Evolutionary conservation across 2,329 filamentous ascomycete genomes (phyloP).

Genomic region (Cordyceps cicadae): DNA sequence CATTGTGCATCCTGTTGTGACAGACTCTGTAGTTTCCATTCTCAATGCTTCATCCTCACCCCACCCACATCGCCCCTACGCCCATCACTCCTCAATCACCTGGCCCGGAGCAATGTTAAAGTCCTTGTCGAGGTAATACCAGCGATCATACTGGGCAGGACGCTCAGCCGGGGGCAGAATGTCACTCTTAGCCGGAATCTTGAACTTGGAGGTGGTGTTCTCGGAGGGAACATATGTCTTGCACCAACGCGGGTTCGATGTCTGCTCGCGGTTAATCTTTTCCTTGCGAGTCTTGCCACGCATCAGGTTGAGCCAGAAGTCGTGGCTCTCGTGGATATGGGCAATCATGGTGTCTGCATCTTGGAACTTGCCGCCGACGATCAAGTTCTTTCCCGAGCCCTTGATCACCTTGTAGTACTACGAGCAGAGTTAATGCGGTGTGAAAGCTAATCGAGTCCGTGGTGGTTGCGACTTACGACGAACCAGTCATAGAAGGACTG

Average conservation of each 20-base stretch:
- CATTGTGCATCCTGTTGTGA: not conserved
- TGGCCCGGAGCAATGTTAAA: conserved; percentile 20
- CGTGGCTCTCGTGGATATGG: conserved; percentile 29
- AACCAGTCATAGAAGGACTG: conserved; percentile 32
- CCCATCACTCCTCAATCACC: not conserved
- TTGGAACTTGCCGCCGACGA: conserved; percentile 29
- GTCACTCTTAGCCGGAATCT: conserved; percentile 23
- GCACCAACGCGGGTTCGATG: conserved; percentile 21
- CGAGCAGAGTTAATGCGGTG: not conserved
- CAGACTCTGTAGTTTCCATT: not conserved
- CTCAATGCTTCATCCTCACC: not conserved
- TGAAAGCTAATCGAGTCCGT: not conserved
- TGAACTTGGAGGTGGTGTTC: conserved; percentile 24
- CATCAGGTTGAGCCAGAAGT: conserved; percentile 32
- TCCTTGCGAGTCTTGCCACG: conserved; percentile 27
- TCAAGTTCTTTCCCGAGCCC: conserved; percentile 27
- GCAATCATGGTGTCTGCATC: conserved; percentile 24
- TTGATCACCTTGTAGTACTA: conserved; percentile 34
- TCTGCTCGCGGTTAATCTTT: conserved; percentile 35
- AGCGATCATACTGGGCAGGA: conserved; percentile 26
- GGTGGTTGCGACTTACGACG: conserved; percentile 21
- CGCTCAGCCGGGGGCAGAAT: conserved; percentile 22
- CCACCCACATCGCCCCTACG: not conserved
- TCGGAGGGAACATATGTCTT: conserved; percentile 26
- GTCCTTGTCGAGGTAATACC: conserved; percentile 30